Evolutionary conservation across 1,284 basidiomycete genomes (phyloP).

Genomic region (Rhodofomes roseus): DNA sequence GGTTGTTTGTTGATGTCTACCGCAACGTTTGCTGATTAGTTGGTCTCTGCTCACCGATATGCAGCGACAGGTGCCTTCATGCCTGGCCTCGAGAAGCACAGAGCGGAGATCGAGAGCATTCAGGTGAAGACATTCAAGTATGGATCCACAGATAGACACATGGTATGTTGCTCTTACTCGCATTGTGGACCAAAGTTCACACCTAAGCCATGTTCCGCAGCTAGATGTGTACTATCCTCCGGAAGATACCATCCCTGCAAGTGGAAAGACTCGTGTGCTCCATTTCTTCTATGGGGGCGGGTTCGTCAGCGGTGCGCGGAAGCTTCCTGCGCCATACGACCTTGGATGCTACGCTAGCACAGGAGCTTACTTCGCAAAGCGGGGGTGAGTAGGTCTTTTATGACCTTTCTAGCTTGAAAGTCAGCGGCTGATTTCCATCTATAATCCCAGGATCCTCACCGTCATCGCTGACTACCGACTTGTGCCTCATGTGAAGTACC

Average conservation of each 20-base stretch:
- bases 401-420: too few species aligned
- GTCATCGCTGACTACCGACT: slow-evolving; percentile 65
- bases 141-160: slow-evolving; percentile 48
- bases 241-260: slow-evolving; percentile 7
- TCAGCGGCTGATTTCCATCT: neutral
- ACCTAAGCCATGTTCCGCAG: slow-evolving; percentile 22
- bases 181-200: neutral
- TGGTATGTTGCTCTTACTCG: slow-evolving; percentile 33
- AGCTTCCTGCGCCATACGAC: slow-evolving; percentile 41
- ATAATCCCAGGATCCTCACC: slow-evolving; percentile 38
- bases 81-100: slow-evolving; percentile 38
- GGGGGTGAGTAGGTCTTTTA: slow-evolving; percentile 33
- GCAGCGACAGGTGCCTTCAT: slow-evolving; percentile 34
- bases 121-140: slow-evolving; percentile 52
- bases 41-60: neutral
- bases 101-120: slow-evolving; percentile 36
- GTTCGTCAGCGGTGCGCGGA: slow-evolving; percentile 46
- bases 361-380: slow-evolving; percentile 54
- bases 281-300: slow-evolving; percentile 67
- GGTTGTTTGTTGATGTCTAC: neutral
- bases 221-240: slow-evolving; percentile 58
- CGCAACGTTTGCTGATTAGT: neutral
- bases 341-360: slow-evolving; percentile 50
- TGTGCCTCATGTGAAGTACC: slow-evolving; percentile 48
- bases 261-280: slow-evolving; percentile 45